Evolutionary conservation across 2,329 filamentous ascomycete species (phyloP), one percentile per base, ranked within the genome.

Genomic region (Penicillium sp.): DNA sequence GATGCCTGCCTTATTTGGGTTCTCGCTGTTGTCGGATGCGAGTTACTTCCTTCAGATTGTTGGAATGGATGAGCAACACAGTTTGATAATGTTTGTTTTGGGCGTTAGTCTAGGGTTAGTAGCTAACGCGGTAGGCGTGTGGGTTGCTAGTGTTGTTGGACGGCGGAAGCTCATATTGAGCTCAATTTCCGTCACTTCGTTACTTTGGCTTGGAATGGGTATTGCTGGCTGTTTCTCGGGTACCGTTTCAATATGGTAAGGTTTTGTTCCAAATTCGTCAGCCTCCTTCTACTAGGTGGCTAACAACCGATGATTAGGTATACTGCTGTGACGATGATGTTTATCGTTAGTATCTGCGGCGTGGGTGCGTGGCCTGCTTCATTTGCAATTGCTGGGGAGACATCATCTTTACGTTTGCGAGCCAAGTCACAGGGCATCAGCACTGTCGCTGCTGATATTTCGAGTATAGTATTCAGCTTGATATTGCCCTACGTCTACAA

Each of bases 401-500:
- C 69, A 9, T 73, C 70, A 3, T 65, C 72, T 1, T 59, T 75
- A 4, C 63, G 68, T 23, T 68, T 77, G 2, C 72, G 74, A 9
- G 70, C 72, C 5, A 74, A 73, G 48, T 67, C 73, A 1, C 71
- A 73, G 53, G 70, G 72, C 5, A 52, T 77, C 9, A 72, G 72
- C 5, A 79, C 79, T 66, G 67, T 78, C 2, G 65, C 72, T 2
- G 73, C 74, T 0, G 72, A 75, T 1, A 65, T 77, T 0, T 64
- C 72, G 4, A 74, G 73, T 24, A 75, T 75, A 2, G 64, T 77
- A 37, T 77, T 81, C 50, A 75, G 74, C 0, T 71, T 83, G 29
- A 71, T 75, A 1, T 63, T 83, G 0, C 81, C 82, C 0, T 83
- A 82, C 51, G 75, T 81, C 14, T 83, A 80, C 67, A 83, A 79